phyloP scores from a whole-genome alignment of 2,329 filamentous ascomycete species.

The Botrytis fabae region DNA sequence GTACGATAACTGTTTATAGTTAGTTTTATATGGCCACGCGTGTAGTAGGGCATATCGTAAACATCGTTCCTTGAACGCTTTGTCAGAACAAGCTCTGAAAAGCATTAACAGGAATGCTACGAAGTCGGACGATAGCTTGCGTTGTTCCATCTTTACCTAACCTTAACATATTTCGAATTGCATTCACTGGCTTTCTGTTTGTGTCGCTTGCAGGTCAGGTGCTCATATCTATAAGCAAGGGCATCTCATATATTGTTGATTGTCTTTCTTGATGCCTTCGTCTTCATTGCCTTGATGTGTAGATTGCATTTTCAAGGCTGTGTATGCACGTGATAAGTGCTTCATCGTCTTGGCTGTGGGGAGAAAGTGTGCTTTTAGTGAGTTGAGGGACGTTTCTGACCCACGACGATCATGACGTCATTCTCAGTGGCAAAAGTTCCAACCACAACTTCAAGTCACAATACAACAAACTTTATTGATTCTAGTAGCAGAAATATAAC shows the following conservation, averaged over 20 bases:
- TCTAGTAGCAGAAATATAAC: background rate
- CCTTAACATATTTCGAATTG: background rate
- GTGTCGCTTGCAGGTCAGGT: background rate
- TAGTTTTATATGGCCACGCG: background rate
- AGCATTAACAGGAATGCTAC: background rate
- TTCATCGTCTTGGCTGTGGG: background rate
- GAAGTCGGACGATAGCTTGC: background rate
- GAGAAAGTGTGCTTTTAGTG: background rate
- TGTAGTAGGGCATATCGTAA: background rate
- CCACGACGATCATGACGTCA: conserved; percentile 3
- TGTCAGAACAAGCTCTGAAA: background rate
- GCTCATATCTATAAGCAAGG: accelerated
- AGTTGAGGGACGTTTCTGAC: background rate
- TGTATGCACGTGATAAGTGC: background rate
- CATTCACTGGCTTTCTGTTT: background rate
- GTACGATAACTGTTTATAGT: background rate
- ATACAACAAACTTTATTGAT: background rate
- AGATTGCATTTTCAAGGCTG: background rate
- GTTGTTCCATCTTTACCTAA: background rate
- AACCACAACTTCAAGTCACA: background rate
- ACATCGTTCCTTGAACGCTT: background rate
- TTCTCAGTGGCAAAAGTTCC: background rate
- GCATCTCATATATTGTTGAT: background rate
- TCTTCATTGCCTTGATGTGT: background rate
- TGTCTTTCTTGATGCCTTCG: background rate